These are phyloP conservation scores for Comarum palustre DNA, from an alignment of 306 rosid species.

Conservation along the genomic window DNA sequence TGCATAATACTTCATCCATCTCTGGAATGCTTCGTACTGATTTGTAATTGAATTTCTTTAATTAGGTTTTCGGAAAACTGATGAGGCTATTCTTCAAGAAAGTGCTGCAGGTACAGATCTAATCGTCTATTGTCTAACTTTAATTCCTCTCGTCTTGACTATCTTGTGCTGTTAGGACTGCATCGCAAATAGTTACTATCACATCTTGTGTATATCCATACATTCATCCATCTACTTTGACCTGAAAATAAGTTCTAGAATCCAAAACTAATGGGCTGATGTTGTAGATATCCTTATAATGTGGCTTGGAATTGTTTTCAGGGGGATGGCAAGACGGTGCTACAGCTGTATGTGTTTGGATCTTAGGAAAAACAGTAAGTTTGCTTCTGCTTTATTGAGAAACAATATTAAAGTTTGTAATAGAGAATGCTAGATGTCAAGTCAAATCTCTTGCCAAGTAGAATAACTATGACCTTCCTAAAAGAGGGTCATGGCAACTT, in stretches of 20 bases:
- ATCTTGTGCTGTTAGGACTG: background rate
- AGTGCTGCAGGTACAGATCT: constrained; percentile 55
- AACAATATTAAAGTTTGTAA: background rate
- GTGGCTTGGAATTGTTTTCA: constrained; percentile 30
- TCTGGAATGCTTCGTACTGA: constrained; percentile 1
- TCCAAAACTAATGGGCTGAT: background rate
- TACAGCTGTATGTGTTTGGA: constrained; percentile 85
- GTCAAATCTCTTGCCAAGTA: background rate
- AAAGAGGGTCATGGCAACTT: background rate
- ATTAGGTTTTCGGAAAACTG: constrained; percentile 76
- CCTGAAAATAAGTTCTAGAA: background rate
- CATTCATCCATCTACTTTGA: background rate
- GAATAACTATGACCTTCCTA: background rate
- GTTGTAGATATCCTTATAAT: constrained; percentile 18
- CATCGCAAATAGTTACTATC: background rate
- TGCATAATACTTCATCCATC: background rate
- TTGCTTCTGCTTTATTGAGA: background rate
- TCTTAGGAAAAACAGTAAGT: constrained; percentile 75
- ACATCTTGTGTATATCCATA: background rate
- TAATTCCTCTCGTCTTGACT: background rate
- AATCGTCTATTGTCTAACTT: background rate
- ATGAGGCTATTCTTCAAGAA: constrained; percentile 69
- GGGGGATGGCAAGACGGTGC: constrained; percentile 98
- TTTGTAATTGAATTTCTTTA: constrained; percentile 13
- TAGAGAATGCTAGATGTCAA: background rate